phyloP scores from a whole-genome alignment of 768 basidiomycete species.

The Trametes cubensis region DNA sequence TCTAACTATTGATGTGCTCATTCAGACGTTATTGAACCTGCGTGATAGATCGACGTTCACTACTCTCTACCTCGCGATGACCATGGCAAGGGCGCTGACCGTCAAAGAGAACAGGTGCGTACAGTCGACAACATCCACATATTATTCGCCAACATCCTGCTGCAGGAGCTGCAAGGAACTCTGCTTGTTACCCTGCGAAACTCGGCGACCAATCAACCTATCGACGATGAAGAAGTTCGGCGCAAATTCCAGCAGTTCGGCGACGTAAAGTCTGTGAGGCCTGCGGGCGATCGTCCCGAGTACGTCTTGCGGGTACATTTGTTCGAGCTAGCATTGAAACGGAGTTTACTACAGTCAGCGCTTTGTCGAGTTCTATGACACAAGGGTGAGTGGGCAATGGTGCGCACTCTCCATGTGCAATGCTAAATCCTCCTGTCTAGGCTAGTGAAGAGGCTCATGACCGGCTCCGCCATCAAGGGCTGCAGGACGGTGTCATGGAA shows the following conservation, averaged over 20 bases:
- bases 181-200: conserved; percentile 77
- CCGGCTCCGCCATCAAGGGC: conserved; percentile 72
- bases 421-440: conserved; percentile 39
- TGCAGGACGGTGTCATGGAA: conserved; percentile 88
- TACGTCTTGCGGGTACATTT: conserved; percentile 36
- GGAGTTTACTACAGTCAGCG: conserved; percentile 61
- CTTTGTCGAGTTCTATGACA: conserved; percentile 94
- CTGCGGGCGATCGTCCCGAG: conserved; percentile 64
- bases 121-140: not conserved
- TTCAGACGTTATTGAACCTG: conserved; percentile 11
- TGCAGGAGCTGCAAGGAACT: conserved; percentile 79
- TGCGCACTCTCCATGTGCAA: not conserved
- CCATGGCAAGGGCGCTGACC: conserved; percentile 52
- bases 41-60: conserved; percentile 90
- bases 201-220: conserved; percentile 64
- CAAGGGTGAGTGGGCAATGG: conserved; percentile 53
- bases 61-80: conserved; percentile 94
- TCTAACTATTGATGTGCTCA: conserved; percentile 14
- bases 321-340: conserved; percentile 2
- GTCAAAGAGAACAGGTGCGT: conserved; percentile 84
- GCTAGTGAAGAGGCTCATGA: conserved; percentile 82
- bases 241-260: conserved; percentile 88
- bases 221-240: conserved; percentile 85
- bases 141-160: not conserved
- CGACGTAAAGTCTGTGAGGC: conserved; percentile 80